Evolutionary conservation across 306 rosid genomes (phyloP), one percentile per base, ranked within the genome.

Genomic region (Clitoria ternatea): DNA sequence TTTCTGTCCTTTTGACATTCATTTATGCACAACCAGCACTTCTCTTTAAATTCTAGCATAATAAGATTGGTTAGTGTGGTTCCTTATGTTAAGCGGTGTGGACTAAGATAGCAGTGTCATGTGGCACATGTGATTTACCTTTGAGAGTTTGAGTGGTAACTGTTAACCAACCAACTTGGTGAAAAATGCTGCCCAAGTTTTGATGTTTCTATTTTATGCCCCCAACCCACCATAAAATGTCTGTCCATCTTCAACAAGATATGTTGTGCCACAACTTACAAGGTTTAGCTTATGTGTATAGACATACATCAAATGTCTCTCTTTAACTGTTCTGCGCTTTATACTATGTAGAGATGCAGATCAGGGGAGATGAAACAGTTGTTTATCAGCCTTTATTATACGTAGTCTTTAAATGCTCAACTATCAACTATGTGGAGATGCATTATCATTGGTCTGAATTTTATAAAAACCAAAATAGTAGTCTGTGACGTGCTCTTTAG

Each of bases 321-420:
- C 81, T 39, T 45, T 37, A 26, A 81, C 84, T 85, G 77, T 83
- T 78, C 76, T 76, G 80, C 75, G 67, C 83, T 77, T 62, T 33
- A 6, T 44, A 52, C 22, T 20, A 19, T 3, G 47, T 83, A 73
- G 78, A 67, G 87, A 40, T 79, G 75, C 80, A 35, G 83, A 82
- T 77, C 85, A 69, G 81, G 22, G 54, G 82, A 81, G 86, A 79
- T 81, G 85, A 79, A 76, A 80, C 82, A 12, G 7, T 11, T 30
- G 32, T 10, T 37, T 7, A n/a, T 61, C 42, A 17, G 26, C 35
- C 26, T 55, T n/a, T n/a, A n/a, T 18, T 26, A 42, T 29, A 4
- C 8, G 0, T 12, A 55, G 22, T 8, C 9, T 53, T 47, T 13
- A 4, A 23, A 22, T 14, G 4, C 52, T 37, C 22, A n/a, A 43